A percentile compares a stretch with the other conserved stretches of the same genome.
Conservation (phyloP, 176 grass and related monocot species). For the Raddia guianensis region DNA sequence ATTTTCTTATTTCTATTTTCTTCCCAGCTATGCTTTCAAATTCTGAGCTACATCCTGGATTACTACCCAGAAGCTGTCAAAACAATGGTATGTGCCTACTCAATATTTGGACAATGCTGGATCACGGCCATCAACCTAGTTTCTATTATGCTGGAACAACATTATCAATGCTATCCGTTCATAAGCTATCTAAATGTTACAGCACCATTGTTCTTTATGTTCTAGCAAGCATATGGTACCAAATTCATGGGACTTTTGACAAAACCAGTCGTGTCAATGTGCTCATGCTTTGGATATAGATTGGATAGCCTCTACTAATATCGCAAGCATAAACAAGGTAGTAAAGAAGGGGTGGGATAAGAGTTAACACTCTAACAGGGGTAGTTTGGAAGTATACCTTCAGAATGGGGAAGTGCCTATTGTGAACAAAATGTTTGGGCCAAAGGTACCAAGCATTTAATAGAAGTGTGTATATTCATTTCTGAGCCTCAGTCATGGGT, state of each 20-base stretch:
- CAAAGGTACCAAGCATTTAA: background rate
- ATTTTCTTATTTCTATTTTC: slow-evolving; percentile 34
- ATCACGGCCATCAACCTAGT: slow-evolving; percentile 23
- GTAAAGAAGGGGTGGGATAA: slow-evolving; percentile 21
- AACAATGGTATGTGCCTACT: slow-evolving; percentile 61
- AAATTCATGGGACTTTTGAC: background rate
- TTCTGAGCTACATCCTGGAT: slow-evolving; percentile 69
- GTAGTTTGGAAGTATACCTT: slow-evolving; percentile 15
- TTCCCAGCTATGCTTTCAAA: slow-evolving; percentile 81
- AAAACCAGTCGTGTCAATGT: background rate
- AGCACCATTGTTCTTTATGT: slow-evolving; percentile 1
- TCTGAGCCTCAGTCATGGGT: background rate
- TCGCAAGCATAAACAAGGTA: slow-evolving; percentile 24
- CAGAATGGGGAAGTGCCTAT: background rate
- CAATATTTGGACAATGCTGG: slow-evolving; percentile 22
- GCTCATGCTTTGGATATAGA: slow-evolving; percentile 15
- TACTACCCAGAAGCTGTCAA: slow-evolving; percentile 61
- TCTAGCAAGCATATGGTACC: slow-evolving; percentile 33
- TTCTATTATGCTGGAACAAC: slow-evolving; percentile 1
- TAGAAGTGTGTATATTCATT: slow-evolving; percentile 16
- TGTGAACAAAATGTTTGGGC: background rate
- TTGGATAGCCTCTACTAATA: slow-evolving; percentile 20
- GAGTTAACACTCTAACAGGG: background rate
- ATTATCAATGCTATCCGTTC: slow-evolving; percentile 22
- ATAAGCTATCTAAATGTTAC: slow-evolving; percentile 6